Base-by-base conservation (phyloP, 2,329 filamentous ascomycete genomes). In the Fusarium annulatum region DNA sequence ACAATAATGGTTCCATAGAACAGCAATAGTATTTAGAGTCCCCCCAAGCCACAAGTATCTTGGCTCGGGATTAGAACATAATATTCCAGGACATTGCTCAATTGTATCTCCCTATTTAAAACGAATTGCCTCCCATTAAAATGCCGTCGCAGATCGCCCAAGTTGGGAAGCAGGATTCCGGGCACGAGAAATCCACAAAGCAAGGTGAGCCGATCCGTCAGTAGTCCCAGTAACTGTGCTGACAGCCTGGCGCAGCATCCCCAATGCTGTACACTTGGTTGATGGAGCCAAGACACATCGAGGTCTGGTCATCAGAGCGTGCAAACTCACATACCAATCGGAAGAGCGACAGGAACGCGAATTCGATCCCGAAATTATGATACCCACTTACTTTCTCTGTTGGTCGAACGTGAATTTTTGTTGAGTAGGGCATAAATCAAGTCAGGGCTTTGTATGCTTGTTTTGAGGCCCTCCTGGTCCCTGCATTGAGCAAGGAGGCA, bases 401-500 rank as follows among this genome's bases (percentile, higher is more conserved):
- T 34, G n/a, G 49, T 52, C 21, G 18, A 23, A 0, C 18, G 12
- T 16, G 30, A 34, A 52, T 5, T 26, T 51, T 53, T 53, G 49
- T 53, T 53, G 49, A 53, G 49, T 19, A 3, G 18, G 33, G n/a
- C n/a, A n/a, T n/a, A n/a, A n/a, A n/a, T 1, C 10, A 34, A 21
- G 3, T 5, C 3, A 19, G 16, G 1, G 5, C 28, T 38, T 34
- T 51, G 21, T 18, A 3, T 34, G 21, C 21, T 51, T 53, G 33
- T 38, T 36, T 38, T 53, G 49, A 53, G 49, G 49, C 49, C 49
- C 18, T 38, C 43, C 23, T 45, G 43, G 43, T 45, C 43, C 23
- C 3, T 9, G 43, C 43, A 19, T 0, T 14, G 23, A 26, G n/a
- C 23, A 53, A 36, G 49, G 49, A 52, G 0, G 0, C 0, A 3